Base-by-base conservation (phyloP, 2,329 filamentous ascomycete genomes). In the Apiospora arundinis region DNA sequence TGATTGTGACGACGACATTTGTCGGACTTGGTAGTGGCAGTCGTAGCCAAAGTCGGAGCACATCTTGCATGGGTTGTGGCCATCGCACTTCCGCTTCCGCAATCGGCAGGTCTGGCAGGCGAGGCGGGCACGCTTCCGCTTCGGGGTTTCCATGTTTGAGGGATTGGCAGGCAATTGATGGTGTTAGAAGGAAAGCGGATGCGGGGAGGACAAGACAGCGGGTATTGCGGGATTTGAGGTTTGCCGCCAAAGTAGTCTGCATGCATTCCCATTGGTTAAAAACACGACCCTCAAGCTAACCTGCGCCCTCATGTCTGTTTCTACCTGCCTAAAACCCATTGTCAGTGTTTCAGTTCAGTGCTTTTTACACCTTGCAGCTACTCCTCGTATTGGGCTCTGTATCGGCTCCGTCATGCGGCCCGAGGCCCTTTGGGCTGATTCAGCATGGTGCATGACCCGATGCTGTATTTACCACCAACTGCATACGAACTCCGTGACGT, bases 1-100 rank as follows among this genome's bases (percentile, higher is more conserved):
- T 44, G 40, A 49, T 37, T 63, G 28, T 42, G 42, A 65, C 49
- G 48, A 40, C 45, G 42, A 77, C 75, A 72, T 71, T 68, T 77
- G 74, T 78, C 56, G 23, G 72, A 44, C 79, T 75, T 81, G 81
- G 76, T 88, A 89, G 70, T 80, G 81, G 75, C 87, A 89, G 21
- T 86, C 84, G 70, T 87, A 87, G 49, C 88, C 87, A 45, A 45
- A 45, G 14, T 45, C 42, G 42, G 4, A 45, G 42, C 42, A 45
- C 42, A 45, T 45, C 16, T 45, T 45, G 42, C 42, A 45, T 45
- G 42, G 56, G 52, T 83, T 80, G 7, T 80, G 80, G 16, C 87
- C 87, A 73, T 89, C 85, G 74, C 88, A 90, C 78, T 87, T 87
- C 65, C 88, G 83, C 77, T 90, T 90, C 67, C 87, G 84, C 16